Evolutionary conservation across 2,329 filamentous ascomycete genomes (phyloP).

Genomic region (Aspergillus transmontanensis): DNA sequence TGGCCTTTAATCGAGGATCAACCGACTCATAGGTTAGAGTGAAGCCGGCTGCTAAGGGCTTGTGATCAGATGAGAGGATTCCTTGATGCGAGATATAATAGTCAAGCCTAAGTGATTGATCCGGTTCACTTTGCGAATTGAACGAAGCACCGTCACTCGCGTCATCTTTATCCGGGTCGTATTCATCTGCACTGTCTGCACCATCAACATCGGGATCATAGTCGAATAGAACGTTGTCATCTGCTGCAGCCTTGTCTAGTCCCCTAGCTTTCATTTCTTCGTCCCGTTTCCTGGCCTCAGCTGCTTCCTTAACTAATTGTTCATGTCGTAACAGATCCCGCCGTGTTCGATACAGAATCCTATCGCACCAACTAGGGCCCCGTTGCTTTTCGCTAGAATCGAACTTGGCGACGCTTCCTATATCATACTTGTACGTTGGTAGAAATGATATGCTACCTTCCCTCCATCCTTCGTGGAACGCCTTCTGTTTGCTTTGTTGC

Average conservation of each 20-base stretch:
- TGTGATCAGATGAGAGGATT: slow-evolving; percentile 92
- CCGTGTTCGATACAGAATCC: slow-evolving; percentile 82
- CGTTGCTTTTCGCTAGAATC: slow-evolving; percentile 94
- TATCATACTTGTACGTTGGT: slow-evolving; percentile 96
- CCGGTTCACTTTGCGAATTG: slow-evolving; percentile 31
- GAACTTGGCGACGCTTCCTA: slow-evolving; percentile 88
- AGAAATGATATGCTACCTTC: slow-evolving; percentile 88
- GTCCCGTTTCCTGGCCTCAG: slow-evolving; percentile 70
- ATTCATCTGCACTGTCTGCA: slow-evolving; percentile 58
- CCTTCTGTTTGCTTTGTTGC: slow-evolving; percentile 73
- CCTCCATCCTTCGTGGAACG: slow-evolving; percentile 88
- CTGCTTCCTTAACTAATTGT: slow-evolving; percentile 63
- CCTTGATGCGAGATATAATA: slow-evolving; percentile 87
- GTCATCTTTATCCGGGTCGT: slow-evolving; percentile 56
- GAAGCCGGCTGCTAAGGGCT: slow-evolving; percentile 84
- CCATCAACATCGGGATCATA: slow-evolving; percentile 84
- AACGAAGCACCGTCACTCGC: slow-evolving; percentile 44
- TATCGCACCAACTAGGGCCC: slow-evolving; percentile 95
- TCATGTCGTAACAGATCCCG: slow-evolving; percentile 70
- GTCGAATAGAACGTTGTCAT: slow-evolving; percentile 84
- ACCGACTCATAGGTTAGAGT: slow-evolving; percentile 83
- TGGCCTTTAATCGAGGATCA: slow-evolving; percentile 79
- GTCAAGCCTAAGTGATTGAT: slow-evolving; percentile 58
- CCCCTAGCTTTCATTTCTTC: slow-evolving; percentile 83
- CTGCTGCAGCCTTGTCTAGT: slow-evolving; percentile 70